Base-by-base conservation (phyloP, 2,329 filamentous ascomycete genomes). In the Sarocladium oryzae region DNA sequence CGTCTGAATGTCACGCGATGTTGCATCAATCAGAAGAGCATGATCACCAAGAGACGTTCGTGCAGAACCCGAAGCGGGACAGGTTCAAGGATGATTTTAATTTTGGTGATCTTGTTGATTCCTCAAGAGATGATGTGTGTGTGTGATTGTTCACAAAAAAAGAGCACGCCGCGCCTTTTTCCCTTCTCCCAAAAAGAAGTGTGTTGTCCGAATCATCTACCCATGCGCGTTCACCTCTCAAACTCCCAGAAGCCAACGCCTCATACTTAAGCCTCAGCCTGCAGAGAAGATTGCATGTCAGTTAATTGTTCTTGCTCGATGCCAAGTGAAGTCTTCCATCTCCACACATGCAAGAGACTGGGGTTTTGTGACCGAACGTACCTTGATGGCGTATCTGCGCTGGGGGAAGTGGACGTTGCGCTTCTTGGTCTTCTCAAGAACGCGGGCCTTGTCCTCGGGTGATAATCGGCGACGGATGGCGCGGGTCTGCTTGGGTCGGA, bases 341-440 rank as follows among this genome's bases (percentile, higher is more conserved):
- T n/a, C n/a, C n/a, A n/a, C n/a, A n/a, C n/a, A n/a, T n/a, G n/a
- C n/a, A n/a, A n/a, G n/a, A n/a, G n/a, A n/a, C n/a, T n/a, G n/a
- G n/a, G n/a, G n/a, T n/a, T n/a, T n/a, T n/a, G n/a, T n/a, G n/a
- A n/a, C n/a, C n/a, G n/a, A 16, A 24, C 64, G 60, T 81, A 91
- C 93, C 92, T 97, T 99, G 76, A 99, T 88, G 75, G 93, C 93
- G 77, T 86, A 99, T 81, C 95, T 96, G 78, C 93, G 86, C 82
- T 95, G 89, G 63, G 93, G 93, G 84, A 99, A 99, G 81, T 99
- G 92, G 64, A 81, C 85, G 73, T 81, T 75, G 79, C 86, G 89
- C 89, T 99, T 99, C 85, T 90, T 90, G 75, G 90, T 86, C 87
- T 95, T 96, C 78, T 92, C 86, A 63, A 95, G 87, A 67, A 84